Conservation (phyloP, 2,329 filamentous ascomycete genomes). For the Fonsecaea pedrosoi region DNA sequence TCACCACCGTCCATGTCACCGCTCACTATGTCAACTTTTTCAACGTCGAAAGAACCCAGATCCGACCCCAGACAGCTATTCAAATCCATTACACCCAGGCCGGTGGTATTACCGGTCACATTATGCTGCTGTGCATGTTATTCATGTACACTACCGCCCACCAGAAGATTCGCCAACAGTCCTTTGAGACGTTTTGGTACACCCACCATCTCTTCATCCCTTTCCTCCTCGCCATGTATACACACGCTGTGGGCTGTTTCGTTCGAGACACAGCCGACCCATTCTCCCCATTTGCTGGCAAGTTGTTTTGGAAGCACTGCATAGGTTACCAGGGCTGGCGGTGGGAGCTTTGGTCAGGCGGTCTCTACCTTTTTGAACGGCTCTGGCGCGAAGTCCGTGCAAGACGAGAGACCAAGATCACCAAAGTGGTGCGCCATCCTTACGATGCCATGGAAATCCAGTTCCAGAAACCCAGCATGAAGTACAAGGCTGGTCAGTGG, state of each 20-base stretch:
- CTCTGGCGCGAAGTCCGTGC: slow-evolving; percentile 89
- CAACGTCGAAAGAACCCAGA: slow-evolving; percentile 86
- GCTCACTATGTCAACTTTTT: slow-evolving; percentile 98
- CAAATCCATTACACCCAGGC: slow-evolving; percentile 91
- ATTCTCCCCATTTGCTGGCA: slow-evolving; percentile 83
- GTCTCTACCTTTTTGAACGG: slow-evolving; percentile 83
- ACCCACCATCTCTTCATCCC: slow-evolving; percentile 98
- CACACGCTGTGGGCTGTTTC: slow-evolving; percentile 94
- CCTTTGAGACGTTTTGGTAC: slow-evolving; percentile 99
- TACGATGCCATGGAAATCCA: slow-evolving; percentile 98
- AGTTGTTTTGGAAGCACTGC: slow-evolving; percentile 87
- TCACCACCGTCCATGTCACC: slow-evolving; percentile 75
- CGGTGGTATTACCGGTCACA: slow-evolving; percentile 91
- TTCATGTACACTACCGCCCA: slow-evolving; percentile 98
- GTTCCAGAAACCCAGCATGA: slow-evolving; percentile 94
- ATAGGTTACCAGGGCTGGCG: slow-evolving; percentile 96
- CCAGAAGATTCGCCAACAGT: slow-evolving; percentile 91
- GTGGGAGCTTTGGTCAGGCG: slow-evolving; percentile 90
- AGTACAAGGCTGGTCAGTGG: slow-evolving; percentile 98
- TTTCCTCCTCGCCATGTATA: slow-evolving; percentile 91
- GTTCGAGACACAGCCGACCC: slow-evolving; percentile 78
- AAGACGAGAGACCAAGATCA: slow-evolving; percentile 83
- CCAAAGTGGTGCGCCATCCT: slow-evolving; percentile 91
- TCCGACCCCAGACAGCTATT: slow-evolving; percentile 79
- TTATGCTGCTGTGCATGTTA: slow-evolving; percentile 99